Evolutionary conservation across 2,329 filamentous ascomycete genomes (phyloP).

Genomic region (Penicillium sp.): DNA sequence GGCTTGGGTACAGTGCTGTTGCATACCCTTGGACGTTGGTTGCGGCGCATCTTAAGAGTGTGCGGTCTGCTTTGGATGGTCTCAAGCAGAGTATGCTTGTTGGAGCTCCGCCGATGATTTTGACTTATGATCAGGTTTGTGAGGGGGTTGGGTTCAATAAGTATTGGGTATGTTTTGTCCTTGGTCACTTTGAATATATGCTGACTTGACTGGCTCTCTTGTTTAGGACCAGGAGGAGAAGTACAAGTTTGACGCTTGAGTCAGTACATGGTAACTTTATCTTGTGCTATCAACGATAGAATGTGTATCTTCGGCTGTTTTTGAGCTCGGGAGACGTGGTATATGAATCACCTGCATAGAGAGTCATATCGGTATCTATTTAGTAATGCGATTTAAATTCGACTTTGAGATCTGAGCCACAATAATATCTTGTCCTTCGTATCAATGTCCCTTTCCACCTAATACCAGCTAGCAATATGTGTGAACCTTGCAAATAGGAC

Average conservation of each 20-base stretch:
- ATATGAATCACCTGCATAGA: background rate
- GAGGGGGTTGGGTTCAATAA: slow-evolving; percentile 48
- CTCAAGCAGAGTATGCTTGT: slow-evolving; percentile 47
- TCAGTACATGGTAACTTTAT: background rate
- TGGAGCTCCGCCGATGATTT: slow-evolving; percentile 46
- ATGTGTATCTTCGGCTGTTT: background rate
- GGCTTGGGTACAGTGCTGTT: background rate
- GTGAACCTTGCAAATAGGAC: background rate
- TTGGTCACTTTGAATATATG: background rate
- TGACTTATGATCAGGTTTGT: slow-evolving; percentile 48
- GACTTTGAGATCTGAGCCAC: background rate
- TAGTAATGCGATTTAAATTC: background rate
- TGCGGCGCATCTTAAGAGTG: slow-evolving; percentile 39
- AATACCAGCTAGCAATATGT: background rate
- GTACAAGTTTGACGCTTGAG: slow-evolving; percentile 19
- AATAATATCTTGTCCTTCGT: background rate
- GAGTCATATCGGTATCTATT: background rate
- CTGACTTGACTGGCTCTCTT: slow-evolving; percentile 38
- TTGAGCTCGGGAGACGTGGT: background rate
- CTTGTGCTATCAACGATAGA: background rate
- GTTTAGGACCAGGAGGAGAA: slow-evolving; percentile 17
- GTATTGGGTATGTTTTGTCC: slow-evolving; percentile 37
- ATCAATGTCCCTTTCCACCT: background rate
- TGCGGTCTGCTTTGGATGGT: slow-evolving; percentile 33
- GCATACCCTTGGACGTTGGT: background rate